A percentile compares a stretch with the other conserved stretches of the same genome.
Conservation (phyloP, 805 yeast species). For the Komagataella mondaviorum region DNA sequence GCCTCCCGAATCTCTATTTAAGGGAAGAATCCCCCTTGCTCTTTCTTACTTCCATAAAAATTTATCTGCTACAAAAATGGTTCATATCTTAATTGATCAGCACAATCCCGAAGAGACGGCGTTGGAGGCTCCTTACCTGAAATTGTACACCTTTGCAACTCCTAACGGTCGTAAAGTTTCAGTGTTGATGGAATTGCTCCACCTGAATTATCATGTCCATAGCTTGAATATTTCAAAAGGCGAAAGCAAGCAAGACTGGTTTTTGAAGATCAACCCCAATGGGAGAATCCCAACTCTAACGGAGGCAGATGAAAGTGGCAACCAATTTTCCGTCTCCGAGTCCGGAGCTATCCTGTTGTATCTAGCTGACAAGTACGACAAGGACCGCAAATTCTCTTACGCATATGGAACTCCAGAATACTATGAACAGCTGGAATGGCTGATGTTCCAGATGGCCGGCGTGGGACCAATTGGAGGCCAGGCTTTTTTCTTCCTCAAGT, state of each 20-base stretch:
- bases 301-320: slow-evolving; percentile 25
- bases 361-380: slow-evolving; percentile 48
- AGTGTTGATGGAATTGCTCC: slow-evolving; percentile 25
- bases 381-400: slow-evolving; percentile 30
- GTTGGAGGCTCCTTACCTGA: slow-evolving; percentile 25
- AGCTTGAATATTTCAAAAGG: slow-evolving; percentile 24
- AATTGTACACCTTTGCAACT: slow-evolving; percentile 27
- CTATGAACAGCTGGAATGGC: slow-evolving; percentile 39
- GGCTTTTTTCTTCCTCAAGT: slow-evolving; percentile 29
- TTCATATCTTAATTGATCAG: slow-evolving; percentile 16
- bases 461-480: slow-evolving; percentile 57
- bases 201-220: slow-evolving; percentile 25
- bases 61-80: slow-evolving; percentile 10
- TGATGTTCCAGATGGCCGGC: slow-evolving; percentile 44
- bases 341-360: slow-evolving; percentile 50
- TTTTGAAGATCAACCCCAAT: slow-evolving; percentile 40
- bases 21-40: neutral
- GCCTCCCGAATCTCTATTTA: neutral
- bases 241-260: slow-evolving; percentile 46
- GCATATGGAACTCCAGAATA: slow-evolving; percentile 25
- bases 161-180: slow-evolving; percentile 33
- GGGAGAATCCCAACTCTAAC: slow-evolving; percentile 49
- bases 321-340: slow-evolving; percentile 33
- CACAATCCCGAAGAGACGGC: slow-evolving; percentile 19
- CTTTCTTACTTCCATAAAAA: neutral